A percentile compares a stretch with the other conserved stretches of the same genome.
These are phyloP conservation scores for Graphilbum sp. DNA, from an alignment of 2,329 filamentous ascomycete genomes.

Conservation along the genomic window DNA sequence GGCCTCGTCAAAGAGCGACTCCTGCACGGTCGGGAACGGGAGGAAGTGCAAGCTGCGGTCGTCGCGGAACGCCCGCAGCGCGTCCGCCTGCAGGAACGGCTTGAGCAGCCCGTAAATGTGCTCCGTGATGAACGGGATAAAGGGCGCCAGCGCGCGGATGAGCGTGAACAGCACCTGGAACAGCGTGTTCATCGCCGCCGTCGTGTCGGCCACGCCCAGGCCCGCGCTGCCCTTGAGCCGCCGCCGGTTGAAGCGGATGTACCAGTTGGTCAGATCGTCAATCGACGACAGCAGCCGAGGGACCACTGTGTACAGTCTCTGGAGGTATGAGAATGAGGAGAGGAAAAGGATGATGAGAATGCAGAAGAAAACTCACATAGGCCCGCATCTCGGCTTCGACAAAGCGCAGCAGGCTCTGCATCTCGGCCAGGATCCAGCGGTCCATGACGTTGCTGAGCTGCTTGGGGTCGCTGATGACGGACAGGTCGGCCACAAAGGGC, in stretches of 20 bases:
- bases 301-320: conserved; percentile 71
- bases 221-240: conserved; percentile 83
- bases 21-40: conserved; percentile 70
- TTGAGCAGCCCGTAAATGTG: conserved; percentile 79
- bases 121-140: conserved; percentile 90
- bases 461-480: conserved; percentile 18
- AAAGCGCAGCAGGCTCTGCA: conserved; percentile 79
- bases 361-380: conserved; percentile 3
- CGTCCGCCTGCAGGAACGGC: conserved; percentile 60
- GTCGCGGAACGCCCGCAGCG: conserved; percentile 45
- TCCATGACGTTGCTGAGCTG: conserved; percentile 71
- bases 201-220: conserved; percentile 65
- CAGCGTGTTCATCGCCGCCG: conserved; percentile 81
- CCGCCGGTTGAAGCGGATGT: conserved; percentile 87
- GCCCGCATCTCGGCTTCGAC: conserved; percentile 76
- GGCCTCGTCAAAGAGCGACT: conserved; percentile 72
- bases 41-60: conserved; percentile 84
- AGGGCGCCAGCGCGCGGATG: conserved; percentile 75
- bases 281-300: conserved; percentile 69
- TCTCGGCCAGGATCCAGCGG: conserved; percentile 83
- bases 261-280: conserved; percentile 83
- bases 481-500: conserved; percentile 65
- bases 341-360: too few relatives aligned
- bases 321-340: conserved; percentile 7
- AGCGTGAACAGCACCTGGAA: conserved; percentile 89